Conservation (phyloP, 2,329 filamentous ascomycete genomes). For the Allantophomopsis lycopodina region DNA sequence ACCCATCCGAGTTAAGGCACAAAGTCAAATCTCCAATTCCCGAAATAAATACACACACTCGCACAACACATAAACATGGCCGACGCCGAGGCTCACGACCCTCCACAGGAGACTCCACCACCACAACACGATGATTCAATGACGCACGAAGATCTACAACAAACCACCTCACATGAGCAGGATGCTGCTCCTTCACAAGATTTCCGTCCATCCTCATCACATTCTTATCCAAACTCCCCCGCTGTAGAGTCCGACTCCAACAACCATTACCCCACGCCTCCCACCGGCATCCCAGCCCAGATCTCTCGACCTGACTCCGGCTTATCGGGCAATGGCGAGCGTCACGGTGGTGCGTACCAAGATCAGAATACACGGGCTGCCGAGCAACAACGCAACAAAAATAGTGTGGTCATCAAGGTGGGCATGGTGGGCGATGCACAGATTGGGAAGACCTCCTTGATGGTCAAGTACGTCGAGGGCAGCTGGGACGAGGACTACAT, state of each 20-base stretch:
- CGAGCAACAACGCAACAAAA: constrained; percentile 25
- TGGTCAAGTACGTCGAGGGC: constrained; percentile 99
- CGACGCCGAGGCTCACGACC: too few species aligned
- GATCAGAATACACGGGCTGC: constrained; percentile 16
- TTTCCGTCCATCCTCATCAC: constrained; percentile 9
- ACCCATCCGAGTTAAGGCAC: too few species aligned
- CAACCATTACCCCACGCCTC: constrained; percentile 17
- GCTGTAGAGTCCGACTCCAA: constrained; percentile 14
- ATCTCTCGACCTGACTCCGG: constrained; percentile 19
- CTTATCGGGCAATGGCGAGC: constrained; percentile 14
- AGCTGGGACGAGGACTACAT: constrained; percentile 99
- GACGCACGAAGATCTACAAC: too few species aligned
- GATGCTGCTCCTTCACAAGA: too few species aligned
- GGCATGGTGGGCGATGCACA: constrained; percentile 99
- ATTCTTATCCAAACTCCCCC: constrained; percentile 13
- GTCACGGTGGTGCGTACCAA: constrained; percentile 17
- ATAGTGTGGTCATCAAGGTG: constrained; percentile 93
- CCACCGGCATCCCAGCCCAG: constrained; percentile 14
- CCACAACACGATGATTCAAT: too few species aligned
- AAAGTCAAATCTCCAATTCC: too few species aligned
- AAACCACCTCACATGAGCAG: too few species aligned
- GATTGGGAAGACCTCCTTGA: constrained; percentile 96
- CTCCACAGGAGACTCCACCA: too few species aligned
- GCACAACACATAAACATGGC: too few species aligned
- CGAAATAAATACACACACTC: too few species aligned